Base-by-base conservation (phyloP, 148 eudicot genomes). In the Chenopodium berlandieri region DNA sequence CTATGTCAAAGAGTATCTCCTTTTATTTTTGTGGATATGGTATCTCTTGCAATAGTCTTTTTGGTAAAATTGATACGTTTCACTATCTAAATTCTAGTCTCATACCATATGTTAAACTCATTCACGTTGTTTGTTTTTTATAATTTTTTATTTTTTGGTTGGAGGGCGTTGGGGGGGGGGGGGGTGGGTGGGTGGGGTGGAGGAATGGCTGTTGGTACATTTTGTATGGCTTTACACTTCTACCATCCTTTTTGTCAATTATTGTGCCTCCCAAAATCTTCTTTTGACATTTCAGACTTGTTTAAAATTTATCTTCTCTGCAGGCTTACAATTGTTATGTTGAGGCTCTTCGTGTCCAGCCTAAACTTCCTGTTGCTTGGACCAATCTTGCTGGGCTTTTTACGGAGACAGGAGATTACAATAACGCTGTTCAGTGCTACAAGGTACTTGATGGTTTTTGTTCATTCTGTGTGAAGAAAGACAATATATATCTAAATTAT, bases 321-420 rank as follows among this genome's bases (percentile, higher is more conserved):
- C 85, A 96, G 99, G 99, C 99, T 76, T 94, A 92, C 85, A 92
- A 83, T 85, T 96, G 98, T 84, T 96, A 96, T 83, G 83, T 91
- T n/a, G 99, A 96, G 87, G 98, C 92, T 72, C 89, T 96, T 13
- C 91, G 94, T 31, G 75, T 94, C 78, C 99, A 94, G 79, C 99
- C 99, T 73, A 92, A 83, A 84, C 89, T 92, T 84, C 91, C 97
- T 46, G 88, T 91, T 70, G 98, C 97, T 20, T 96, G 99, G 99
- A 92, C 99, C 74, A 96, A 94, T 83, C 97, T 96, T 84, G 98
- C 95, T 81, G 98, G 98, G 17, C 93, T 96, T 77, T 92, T 95
- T 73, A 90, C 91, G 94, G 99, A 96, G 82, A 87, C 94, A 8
- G 97, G 99, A 72, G 98, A 96, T 84, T 90, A 88, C 71, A 89